A percentile compares a stretch with the other conserved stretches of the same genome.
Conservation (phyloP, 192 early-diverging fungal species). For the Ambispora gerdemannii region DNA sequence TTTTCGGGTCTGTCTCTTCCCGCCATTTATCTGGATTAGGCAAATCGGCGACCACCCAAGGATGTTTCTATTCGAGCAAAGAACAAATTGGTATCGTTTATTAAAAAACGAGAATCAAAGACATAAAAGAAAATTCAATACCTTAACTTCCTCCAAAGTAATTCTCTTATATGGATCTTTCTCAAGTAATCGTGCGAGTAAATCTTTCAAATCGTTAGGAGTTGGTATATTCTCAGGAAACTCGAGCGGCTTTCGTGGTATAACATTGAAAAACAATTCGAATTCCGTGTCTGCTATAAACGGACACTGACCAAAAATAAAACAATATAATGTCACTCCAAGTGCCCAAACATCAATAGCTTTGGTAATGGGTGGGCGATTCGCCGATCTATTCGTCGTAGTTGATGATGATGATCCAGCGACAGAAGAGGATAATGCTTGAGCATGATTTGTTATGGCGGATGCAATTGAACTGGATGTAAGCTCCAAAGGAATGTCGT, state of each 20-base stretch:
- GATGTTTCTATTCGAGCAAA: constrained; percentile 57
- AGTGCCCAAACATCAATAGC: constrained; percentile 98
- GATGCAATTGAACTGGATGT: constrained; percentile 31
- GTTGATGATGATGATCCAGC: constrained; percentile 26
- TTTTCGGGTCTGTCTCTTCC: constrained; percentile 69
- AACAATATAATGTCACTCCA: constrained; percentile 93
- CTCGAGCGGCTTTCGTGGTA: constrained; percentile 65
- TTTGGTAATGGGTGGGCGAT: constrained; percentile 62
- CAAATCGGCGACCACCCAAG: constrained; percentile 82
- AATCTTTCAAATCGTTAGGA: constrained; percentile 61
- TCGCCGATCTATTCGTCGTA: constrained; percentile 23
- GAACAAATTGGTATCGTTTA: background rate
- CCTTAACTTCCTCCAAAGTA: constrained; percentile 83
- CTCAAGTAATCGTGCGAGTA: constrained; percentile 72
- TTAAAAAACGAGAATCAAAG: background rate
- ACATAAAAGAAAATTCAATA: constrained; percentile 11
- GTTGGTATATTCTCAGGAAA: constrained; percentile 59
- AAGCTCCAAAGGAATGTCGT: constrained; percentile 34
- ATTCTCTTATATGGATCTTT: constrained; percentile 85
- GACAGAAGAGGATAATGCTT: constrained; percentile 28
- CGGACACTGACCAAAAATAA: constrained; percentile 88
- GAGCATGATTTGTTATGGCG: constrained; percentile 31
- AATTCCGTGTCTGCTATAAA: constrained; percentile 94
- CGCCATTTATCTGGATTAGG: constrained; percentile 67
- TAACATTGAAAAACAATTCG: constrained; percentile 87